Evolutionary conservation across 1,139 yeast species (phyloP), one percentile per base, ranked within the genome.

Genomic region (Geotrichum candidum): DNA sequence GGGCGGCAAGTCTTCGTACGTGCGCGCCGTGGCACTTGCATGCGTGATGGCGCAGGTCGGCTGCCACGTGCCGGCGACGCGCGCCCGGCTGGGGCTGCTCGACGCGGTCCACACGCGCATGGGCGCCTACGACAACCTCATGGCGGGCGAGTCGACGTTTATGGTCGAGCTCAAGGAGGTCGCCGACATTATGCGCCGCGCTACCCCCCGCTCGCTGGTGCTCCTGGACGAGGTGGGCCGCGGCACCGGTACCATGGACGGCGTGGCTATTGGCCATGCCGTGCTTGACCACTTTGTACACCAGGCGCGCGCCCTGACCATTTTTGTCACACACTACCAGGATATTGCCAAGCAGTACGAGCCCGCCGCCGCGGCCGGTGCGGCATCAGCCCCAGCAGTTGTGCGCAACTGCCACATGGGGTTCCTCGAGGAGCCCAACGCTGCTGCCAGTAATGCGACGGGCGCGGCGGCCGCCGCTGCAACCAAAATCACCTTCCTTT

Each of bases 301-400:
- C 0, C 76, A 74, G 5, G 68, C 73, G 4, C 72, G 80, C 52
- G 87, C 94, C 0, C 74, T 88, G 54, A 81, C 88, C 0, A 73
- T 92, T 27, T 92, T 91, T 73, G 90, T 92, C 33, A 92, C 98
- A 0, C 97, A 92, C 74, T 92, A 86, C 72, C 94, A 95, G n/a
- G 81, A 84, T 23, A 76, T 91, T 38, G 83, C 85, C 62, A 76
- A 78, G 5, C 23, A n/a, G 48, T 41, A 41, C 23, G 48, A 41
- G 22, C 48, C 48, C 18, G 48, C 48, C 18, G 48, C 48, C 18
- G 22, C 48, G 18, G 48, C 23, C 7, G 18, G 10, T n/a, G 7
- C 5, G 10, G 10, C 48, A 38, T 13, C 45, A 15, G 13, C 48
- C n/a, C 18, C 22, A 10, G 22, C 48, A 9, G 67, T 73, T 3